These are phyloP conservation scores for Protomyces inouyei DNA, from an alignment of 1,139 yeast species.

Conservation along the genomic window DNA sequence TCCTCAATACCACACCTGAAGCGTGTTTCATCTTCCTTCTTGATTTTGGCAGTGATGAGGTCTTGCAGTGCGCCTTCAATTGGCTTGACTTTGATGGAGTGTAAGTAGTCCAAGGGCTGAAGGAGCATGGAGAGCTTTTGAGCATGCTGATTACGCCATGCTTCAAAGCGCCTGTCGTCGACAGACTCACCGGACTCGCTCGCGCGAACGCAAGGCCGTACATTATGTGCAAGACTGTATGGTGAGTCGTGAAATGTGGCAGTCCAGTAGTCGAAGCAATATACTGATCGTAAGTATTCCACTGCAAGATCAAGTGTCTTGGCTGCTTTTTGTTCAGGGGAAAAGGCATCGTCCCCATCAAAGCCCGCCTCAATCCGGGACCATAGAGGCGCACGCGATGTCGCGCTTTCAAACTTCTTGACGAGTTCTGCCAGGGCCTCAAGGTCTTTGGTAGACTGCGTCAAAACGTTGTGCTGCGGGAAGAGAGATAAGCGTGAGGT, in stretches of 20 bases:
- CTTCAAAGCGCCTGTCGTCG: conserved; percentile 26
- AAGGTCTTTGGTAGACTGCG: not conserved
- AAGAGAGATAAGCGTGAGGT: not conserved
- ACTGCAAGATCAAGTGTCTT: conserved; percentile 31
- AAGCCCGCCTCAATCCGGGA: not conserved
- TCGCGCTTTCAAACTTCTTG: not conserved
- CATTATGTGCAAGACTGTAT: conserved; percentile 29
- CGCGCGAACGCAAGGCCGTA: conserved; percentile 16
- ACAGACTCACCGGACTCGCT: conserved; percentile 12
- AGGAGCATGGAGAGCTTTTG: conserved; percentile 29
- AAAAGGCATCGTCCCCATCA: not conserved
- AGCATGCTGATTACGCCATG: not conserved
- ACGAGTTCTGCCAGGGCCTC: not conserved
- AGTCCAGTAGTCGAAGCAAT: conserved; percentile 32
- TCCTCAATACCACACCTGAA: conserved; percentile 33
- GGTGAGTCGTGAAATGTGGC: conserved; percentile 30
- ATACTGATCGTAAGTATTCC: conserved; percentile 32
- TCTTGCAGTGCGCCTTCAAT: conserved; percentile 26
- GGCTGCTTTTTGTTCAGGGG: not conserved
- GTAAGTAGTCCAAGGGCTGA: conserved; percentile 31
- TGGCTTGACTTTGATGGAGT: conserved; percentile 30
- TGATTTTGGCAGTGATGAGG: conserved; percentile 29
- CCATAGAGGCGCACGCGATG: not conserved
- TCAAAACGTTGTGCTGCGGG: not conserved
- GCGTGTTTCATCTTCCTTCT: conserved; percentile 32